These are phyloP conservation scores for Pseudocercospora macadamiae DNA, from an alignment of 2,329 filamentous ascomycete genomes.

Conservation along the genomic window DNA sequence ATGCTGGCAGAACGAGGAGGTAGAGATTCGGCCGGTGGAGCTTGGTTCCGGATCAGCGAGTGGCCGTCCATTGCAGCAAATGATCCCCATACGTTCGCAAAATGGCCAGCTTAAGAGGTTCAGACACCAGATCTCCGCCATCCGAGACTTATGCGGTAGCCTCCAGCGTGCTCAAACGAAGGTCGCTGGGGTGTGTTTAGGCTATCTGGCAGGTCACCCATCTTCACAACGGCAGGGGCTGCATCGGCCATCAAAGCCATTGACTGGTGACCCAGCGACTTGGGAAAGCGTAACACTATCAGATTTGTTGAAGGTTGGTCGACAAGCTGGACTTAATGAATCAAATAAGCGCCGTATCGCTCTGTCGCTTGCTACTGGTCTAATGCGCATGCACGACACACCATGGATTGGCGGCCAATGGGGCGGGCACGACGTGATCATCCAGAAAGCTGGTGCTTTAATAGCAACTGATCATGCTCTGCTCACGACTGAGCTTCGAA, in stretches of 20 bases:
- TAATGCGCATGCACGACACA: background rate
- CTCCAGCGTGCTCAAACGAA: background rate
- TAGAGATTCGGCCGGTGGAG: no score
- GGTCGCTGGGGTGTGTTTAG: background rate
- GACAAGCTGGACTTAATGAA: background rate
- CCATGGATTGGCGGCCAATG: background rate
- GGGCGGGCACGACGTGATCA: background rate
- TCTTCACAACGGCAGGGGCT: background rate
- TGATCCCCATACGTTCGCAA: background rate
- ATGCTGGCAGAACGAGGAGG: no score
- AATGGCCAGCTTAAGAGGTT: background rate
- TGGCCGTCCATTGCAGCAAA: no score
- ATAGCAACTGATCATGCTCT: background rate
- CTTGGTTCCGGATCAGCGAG: no score
- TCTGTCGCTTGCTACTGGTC: background rate
- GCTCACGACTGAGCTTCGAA: background rate
- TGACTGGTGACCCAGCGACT: background rate
- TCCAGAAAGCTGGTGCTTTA: background rate
- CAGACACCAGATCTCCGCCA: background rate
- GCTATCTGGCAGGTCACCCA: background rate
- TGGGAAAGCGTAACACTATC: background rate
- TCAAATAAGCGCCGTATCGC: background rate
- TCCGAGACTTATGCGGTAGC: background rate
- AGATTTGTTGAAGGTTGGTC: background rate
- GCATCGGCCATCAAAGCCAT: background rate